Percentiles rank a stretch among this genome's conserved stretches.
Conservation (phyloP, 495 filamentous ascomycete genomes). For the Penicillium waksmanii region DNA sequence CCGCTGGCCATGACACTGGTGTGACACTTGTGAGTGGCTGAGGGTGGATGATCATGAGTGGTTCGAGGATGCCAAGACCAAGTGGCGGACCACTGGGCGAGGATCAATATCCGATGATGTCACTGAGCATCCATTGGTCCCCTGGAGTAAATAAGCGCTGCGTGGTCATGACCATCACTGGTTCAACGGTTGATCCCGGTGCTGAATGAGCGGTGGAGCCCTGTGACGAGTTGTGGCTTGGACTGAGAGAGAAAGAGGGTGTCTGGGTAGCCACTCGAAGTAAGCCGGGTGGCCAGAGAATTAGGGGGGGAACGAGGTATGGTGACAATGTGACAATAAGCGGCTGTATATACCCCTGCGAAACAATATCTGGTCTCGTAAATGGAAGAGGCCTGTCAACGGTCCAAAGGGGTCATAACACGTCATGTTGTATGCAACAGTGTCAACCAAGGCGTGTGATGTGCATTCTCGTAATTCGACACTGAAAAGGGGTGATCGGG, state of each 20-base stretch:
- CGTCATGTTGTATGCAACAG: background rate
- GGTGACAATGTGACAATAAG: constrained; percentile 17
- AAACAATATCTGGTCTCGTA: constrained; percentile 2
- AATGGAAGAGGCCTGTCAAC: background rate
- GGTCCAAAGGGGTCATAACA: background rate
- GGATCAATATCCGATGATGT: constrained; percentile 37
- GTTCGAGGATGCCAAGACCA: constrained; percentile 29
- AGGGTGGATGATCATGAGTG: constrained; percentile 18
- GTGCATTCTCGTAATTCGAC: background rate
- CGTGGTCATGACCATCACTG: constrained; percentile 10
- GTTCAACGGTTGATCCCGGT: constrained; percentile 14
- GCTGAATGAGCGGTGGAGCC: constrained; percentile 17
- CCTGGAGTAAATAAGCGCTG: constrained; percentile 26
- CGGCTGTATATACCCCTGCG: background rate
- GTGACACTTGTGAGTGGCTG: constrained; percentile 16
- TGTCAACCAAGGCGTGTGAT: background rate
- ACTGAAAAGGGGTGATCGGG: constrained; percentile 4
- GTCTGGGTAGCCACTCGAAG: constrained; percentile 25
- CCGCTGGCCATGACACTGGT: constrained; percentile 10
- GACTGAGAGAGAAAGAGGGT: constrained; percentile 2
- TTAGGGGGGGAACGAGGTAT: constrained; percentile 16
- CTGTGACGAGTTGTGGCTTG: constrained; percentile 20
- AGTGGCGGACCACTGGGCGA: constrained; percentile 30
- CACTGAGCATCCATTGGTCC: constrained; percentile 27
- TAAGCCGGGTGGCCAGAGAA: constrained; percentile 29